Percentiles rank a stretch among this genome's conserved stretches.
phyloP scores from a whole-genome alignment of 306 rosid genomes.

The Casuarina equisetifolia region DNA sequence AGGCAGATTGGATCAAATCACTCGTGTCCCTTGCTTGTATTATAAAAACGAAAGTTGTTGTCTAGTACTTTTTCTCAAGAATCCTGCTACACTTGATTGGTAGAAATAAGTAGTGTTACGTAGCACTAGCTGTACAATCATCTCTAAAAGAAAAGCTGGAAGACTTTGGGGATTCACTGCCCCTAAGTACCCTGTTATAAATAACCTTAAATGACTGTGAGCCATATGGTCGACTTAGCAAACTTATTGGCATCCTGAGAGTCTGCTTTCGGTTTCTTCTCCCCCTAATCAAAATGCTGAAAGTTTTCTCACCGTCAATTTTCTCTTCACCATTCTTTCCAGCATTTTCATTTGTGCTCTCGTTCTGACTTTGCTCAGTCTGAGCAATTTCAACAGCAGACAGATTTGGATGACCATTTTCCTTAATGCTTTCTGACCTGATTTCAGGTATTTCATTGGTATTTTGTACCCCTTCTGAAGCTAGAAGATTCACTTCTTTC shows the following conservation, averaged over 20 bases:
- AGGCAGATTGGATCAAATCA: slow-evolving; percentile 32
- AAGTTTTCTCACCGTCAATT: slow-evolving; percentile 78
- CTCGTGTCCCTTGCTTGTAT: slow-evolving; percentile 26
- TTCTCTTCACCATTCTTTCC: slow-evolving; percentile 42
- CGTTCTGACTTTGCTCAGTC: slow-evolving; percentile 30
- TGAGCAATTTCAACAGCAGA: slow-evolving; percentile 42
- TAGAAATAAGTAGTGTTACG: slow-evolving; percentile 37
- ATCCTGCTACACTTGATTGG: slow-evolving; percentile 35
- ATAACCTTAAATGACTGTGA: slow-evolving; percentile 90
- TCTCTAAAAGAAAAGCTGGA: slow-evolving; percentile 55
- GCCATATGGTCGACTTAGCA: slow-evolving; percentile 85
- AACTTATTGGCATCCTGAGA: slow-evolving; percentile 89
- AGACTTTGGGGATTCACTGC: slow-evolving; percentile 67
- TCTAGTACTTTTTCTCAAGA: slow-evolving; percentile 25
- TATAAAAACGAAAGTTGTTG: slow-evolving; percentile 21
- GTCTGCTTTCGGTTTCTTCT: slow-evolving; percentile 94
- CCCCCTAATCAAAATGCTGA: slow-evolving; percentile 89
- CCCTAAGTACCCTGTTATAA: slow-evolving; percentile 82
- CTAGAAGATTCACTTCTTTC: slow-evolving; percentile 39
- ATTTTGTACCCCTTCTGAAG: slow-evolving; percentile 34
- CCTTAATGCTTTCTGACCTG: slow-evolving; percentile 49
- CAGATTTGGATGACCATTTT: slow-evolving; percentile 49
- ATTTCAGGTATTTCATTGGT: slow-evolving; percentile 44
- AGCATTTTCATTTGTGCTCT: slow-evolving; percentile 32
- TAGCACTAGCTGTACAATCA: slow-evolving; percentile 79